Percentiles rank a stretch among this genome's conserved stretches.
Conservation (phyloP, 208 protist species). For the Leishmania amazonensis region DNA sequence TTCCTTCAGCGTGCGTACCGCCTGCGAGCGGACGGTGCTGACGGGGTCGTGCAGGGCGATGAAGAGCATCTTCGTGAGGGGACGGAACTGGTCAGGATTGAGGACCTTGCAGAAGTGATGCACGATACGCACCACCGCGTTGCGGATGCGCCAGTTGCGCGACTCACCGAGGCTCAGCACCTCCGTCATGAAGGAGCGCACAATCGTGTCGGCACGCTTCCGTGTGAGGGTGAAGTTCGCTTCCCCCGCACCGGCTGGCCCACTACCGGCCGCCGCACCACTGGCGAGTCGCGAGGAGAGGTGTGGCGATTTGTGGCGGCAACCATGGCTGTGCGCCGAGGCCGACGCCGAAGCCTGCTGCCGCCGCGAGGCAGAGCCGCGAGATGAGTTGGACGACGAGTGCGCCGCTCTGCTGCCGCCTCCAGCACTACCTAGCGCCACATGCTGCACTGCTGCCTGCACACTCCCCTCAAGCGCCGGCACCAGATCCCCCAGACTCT, state of each 20-base stretch:
- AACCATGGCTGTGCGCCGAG: constrained; percentile 11
- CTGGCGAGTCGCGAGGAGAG: constrained; percentile 1
- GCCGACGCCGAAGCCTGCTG: neutral
- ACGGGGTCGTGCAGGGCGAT: constrained; percentile 67
- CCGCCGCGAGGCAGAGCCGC: constrained; percentile 18
- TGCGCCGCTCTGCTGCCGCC: neutral
- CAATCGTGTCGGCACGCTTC: constrained; percentile 32
- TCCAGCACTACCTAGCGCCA: neutral
- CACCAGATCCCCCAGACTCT: constrained; percentile 41
- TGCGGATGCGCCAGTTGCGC: constrained; percentile 75
- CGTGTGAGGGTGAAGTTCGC: constrained; percentile 6
- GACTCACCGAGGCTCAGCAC: constrained; percentile 58
- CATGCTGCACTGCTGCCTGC: constrained; percentile 23
- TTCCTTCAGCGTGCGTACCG: constrained; percentile 45
- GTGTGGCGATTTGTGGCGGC: constrained; percentile 20
- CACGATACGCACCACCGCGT: constrained; percentile 48
- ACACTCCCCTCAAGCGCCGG: constrained; percentile 25
- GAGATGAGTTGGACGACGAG: constrained; percentile 15
- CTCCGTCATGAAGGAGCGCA: constrained; percentile 36
- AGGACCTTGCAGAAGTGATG: constrained; percentile 57
- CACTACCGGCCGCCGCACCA: neutral
- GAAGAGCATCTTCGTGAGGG: constrained; percentile 53
- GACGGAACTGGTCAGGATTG: constrained; percentile 45
- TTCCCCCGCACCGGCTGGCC: neutral
- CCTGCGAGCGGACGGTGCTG: constrained; percentile 57